Conservation (phyloP, 2,329 filamentous ascomycete genomes). For the Xylariaceae sp. region DNA sequence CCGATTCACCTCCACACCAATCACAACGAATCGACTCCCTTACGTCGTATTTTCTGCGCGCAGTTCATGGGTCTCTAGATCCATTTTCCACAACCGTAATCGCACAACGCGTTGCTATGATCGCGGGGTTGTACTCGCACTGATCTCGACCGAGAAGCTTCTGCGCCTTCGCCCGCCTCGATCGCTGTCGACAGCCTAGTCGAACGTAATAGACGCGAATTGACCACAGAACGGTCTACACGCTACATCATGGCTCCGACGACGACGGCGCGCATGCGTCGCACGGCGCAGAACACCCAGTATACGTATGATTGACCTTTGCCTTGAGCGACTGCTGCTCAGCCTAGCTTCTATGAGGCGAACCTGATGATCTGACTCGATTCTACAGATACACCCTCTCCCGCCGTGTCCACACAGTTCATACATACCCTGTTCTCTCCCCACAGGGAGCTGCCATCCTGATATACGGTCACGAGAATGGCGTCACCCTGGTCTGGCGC, state of each 20-base stretch:
- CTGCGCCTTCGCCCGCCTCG: background rate
- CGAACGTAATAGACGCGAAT: background rate
- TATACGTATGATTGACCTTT: slow-evolving; percentile 30
- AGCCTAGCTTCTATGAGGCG: background rate
- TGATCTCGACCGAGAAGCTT: background rate
- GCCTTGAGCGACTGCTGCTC: background rate
- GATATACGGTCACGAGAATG: slow-evolving; percentile 59
- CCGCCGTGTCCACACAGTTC: slow-evolving; percentile 53
- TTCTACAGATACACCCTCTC: slow-evolving; percentile 51
- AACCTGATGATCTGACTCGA: slow-evolving; percentile 8
- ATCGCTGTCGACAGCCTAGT: background rate
- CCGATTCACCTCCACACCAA: background rate
- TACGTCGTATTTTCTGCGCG: background rate
- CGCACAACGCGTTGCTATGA: slow-evolving; percentile 4
- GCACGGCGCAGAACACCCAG: slow-evolving; percentile 35
- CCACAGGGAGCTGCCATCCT: slow-evolving; percentile 59
- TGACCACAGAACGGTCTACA: background rate
- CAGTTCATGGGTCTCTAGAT: background rate
- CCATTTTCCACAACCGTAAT: background rate
- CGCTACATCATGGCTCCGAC: slow-evolving; percentile 25
- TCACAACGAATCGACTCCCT: background rate
- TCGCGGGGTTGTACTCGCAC: background rate
- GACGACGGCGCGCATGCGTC: slow-evolving; percentile 32
- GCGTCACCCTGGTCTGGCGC: slow-evolving; percentile 57
- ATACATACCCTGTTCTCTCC: slow-evolving; percentile 56